These are phyloP conservation scores for Leptographium wingfieldii DNA, from an alignment of 2,329 filamentous ascomycete species.

Conservation along the genomic window DNA sequence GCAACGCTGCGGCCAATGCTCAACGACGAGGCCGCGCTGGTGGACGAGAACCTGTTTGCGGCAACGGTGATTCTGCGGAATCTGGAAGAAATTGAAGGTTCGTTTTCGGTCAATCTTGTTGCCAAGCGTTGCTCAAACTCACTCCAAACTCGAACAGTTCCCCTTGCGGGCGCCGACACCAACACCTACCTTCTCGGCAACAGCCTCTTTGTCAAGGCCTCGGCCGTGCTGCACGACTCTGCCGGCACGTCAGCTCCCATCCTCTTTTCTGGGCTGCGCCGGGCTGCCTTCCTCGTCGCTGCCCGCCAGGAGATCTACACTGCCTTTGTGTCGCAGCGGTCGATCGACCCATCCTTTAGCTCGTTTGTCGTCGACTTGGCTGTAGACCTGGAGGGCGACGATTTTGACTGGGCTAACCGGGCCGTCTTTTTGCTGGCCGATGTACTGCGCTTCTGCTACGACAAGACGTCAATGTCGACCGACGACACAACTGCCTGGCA, in stretches of 20 bases:
- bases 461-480: not conserved
- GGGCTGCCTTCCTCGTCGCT: slow-evolving; percentile 1
- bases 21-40: not conserved
- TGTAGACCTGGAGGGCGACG: not conserved
- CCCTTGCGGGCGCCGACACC: not conserved
- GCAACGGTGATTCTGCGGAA: slow-evolving; percentile 4
- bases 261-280: not conserved
- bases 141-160: not conserved
- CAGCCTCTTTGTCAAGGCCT: slow-evolving; percentile 2
- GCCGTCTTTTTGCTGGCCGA: slow-evolving; percentile 1
- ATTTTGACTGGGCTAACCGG: not conserved
- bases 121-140: no score
- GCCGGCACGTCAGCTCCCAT: not conserved
- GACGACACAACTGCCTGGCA: not conserved
- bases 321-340: slow-evolving; percentile 1
- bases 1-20: not conserved
- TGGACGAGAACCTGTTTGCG: slow-evolving; percentile 5
- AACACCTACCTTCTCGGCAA: slow-evolving; percentile 2
- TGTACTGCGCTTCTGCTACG: slow-evolving; percentile 1
- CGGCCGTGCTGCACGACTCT: not conserved
- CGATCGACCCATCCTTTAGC: not conserved
- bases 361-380: not conserved
- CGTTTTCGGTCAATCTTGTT: no score
- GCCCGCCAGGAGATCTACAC: slow-evolving; percentile 2
- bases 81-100: not conserved